These are phyloP conservation scores for Fusarium citri DNA, from an alignment of 2,329 filamentous ascomycete genomes.

Conservation along the genomic window DNA sequence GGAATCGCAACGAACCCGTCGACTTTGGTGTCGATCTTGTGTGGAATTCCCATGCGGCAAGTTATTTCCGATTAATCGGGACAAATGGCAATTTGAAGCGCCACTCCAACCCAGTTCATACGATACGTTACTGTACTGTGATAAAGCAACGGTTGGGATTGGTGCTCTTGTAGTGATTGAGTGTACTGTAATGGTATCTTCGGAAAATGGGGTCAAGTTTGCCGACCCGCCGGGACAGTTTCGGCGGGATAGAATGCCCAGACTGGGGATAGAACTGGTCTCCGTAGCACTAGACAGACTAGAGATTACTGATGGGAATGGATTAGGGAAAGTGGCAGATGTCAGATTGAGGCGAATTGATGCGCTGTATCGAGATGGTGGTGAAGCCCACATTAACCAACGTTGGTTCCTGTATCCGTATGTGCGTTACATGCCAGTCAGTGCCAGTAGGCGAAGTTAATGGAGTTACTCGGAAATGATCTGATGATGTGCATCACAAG, in stretches of 20 bases:
- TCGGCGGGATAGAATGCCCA: background rate
- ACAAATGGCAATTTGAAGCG: background rate
- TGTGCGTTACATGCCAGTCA: background rate
- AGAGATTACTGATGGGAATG: background rate
- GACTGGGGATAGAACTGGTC: conserved; percentile 9
- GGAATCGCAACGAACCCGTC: background rate
- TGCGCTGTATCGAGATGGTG: background rate
- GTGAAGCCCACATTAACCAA: background rate
- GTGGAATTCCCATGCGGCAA: background rate
- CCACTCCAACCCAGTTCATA: background rate
- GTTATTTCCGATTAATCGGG: background rate
- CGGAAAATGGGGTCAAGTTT: background rate
- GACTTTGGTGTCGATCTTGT: background rate
- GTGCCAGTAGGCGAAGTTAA: background rate
- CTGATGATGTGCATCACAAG: conserved; percentile 17
- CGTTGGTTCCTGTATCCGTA: background rate
- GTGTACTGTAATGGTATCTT: no score
- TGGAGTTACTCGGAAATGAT: background rate
- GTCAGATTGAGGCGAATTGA: conserved; percentile 7
- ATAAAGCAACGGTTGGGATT: background rate
- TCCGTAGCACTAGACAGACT: background rate
- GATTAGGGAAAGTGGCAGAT: conserved; percentile 5
- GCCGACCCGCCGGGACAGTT: background rate
- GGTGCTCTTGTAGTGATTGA: background rate
- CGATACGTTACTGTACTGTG: no score